These are phyloP conservation scores for Mucor lusitanicus DNA, from an alignment of 371 early-diverging fungal genomes.

Conservation along the genomic window DNA sequence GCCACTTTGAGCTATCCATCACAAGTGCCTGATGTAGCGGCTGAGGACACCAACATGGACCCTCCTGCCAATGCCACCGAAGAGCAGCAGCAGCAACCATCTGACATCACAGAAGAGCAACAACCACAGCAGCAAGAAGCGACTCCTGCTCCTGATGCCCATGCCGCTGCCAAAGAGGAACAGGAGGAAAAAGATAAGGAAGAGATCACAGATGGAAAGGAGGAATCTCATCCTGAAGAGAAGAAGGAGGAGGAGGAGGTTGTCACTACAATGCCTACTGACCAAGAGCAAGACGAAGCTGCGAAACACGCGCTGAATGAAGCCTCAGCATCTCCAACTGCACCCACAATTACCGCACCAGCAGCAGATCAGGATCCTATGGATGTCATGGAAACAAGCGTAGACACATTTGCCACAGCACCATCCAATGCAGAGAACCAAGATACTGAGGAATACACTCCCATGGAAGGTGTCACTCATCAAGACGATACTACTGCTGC, in stretches of 20 bases:
- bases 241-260: neutral
- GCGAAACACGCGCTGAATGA: neutral
- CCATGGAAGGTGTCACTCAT: constrained; percentile 1
- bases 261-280: neutral
- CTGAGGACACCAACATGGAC: neutral
- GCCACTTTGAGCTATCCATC: neutral
- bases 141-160: neutral
- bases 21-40: neutral
- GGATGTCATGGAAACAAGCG: neutral
- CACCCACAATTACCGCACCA: neutral
- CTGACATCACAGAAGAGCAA: neutral
- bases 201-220: neutral
- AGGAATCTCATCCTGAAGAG: neutral
- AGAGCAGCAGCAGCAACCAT: neutral
- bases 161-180: neutral
- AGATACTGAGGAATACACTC: neutral
- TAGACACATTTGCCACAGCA: neutral
- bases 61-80: neutral
- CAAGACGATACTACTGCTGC: neutral
- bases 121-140: neutral
- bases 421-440: neutral
- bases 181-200: neutral
- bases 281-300: neutral
- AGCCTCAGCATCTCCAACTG: neutral
- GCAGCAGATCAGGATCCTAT: neutral